phyloP scores from a whole-genome alignment of 768 basidiomycete genomes.

The Agaricus sinodeliciosus region DNA sequence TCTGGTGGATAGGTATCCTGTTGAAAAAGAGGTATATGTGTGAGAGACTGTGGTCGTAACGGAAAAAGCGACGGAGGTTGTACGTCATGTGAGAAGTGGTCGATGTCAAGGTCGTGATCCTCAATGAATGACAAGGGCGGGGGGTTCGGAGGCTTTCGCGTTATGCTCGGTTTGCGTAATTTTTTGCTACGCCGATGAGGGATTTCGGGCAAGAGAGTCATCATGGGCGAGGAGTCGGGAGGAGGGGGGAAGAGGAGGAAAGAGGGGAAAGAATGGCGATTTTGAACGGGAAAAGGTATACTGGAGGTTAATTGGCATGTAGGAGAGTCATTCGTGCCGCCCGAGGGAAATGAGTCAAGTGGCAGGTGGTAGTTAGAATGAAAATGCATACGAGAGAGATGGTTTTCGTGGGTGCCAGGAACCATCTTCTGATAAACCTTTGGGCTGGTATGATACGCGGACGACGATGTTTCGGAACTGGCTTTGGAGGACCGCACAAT shows the following conservation, averaged over 20 bases:
- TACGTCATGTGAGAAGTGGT: constrained; percentile 4
- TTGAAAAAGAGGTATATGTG: background rate
- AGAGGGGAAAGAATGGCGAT: constrained; percentile 1
- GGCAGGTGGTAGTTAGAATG: background rate
- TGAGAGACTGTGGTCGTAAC: constrained; percentile 1
- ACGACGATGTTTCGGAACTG: background rate
- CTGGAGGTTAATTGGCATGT: constrained; percentile 3
- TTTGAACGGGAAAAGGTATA: background rate
- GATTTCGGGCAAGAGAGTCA: background rate
- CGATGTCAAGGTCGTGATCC: constrained; percentile 2
- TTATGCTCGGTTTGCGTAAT: constrained; percentile 2
- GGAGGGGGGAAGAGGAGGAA: background rate
- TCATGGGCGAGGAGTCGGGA: constrained; percentile 2
- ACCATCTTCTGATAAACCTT: background rate
- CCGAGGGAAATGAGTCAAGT: background rate
- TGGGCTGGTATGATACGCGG: background rate
- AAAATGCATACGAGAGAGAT: background rate
- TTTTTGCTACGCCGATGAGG: constrained; percentile 3
- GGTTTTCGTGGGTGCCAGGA: background rate
- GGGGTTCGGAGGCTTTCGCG: constrained; percentile 1
- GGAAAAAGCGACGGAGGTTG: background rate
- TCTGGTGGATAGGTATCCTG: background rate
- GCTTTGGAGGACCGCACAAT: background rate
- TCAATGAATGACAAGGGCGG: constrained; percentile 5
- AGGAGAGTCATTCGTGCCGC: constrained; percentile 1